Evolutionary conservation across 2,329 filamentous ascomycete species (phyloP), one percentile per base, ranked within the genome.

Genomic region (Ilyonectria sp.): DNA sequence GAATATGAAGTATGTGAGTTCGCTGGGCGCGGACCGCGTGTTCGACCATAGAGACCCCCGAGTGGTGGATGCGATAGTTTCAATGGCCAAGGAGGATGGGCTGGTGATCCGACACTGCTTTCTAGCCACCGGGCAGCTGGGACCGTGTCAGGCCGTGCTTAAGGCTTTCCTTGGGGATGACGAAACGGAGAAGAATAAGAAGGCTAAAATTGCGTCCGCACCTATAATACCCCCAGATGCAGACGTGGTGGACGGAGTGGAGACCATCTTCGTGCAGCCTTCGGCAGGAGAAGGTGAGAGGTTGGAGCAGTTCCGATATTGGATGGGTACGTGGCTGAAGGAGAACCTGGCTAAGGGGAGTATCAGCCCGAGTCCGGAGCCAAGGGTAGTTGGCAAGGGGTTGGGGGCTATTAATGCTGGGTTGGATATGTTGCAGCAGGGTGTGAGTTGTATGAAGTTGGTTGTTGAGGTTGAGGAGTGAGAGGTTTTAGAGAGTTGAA

Each of bases 361-460:
- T 0, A 78, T 85, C 10, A 78, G 49, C 26, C 81, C 83, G 5
- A 84, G 82, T 60, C 83, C 82, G 2, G 76, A 80, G 65, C 78
- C 76, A 0, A 79, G 4, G 2, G 71, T 83, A 0, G 73, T 83
- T 2, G 82, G 81, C 1, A 80, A 71, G 35, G 81, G 83, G 0
- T 49, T 85, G 57, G 75, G 63, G 6, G 72, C 73, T 46, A 75
- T 85, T 2, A 82, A 84, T 73, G 61, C 40, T 60, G 83, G 78
- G n/a, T 56, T 84, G 65, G 78, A 83, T 26, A 63, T 46, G 17
- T 56, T 85, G 15, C 63, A 67, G 1, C 60, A 33, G n/a, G 82
- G 83, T 0, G 82, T 85, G 13, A 85, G 82, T 50, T 83, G 82
- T 67, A 76, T 72, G 0, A 85, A 85, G 73, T 75, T 85, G 62